Percentiles rank a stretch among this genome's conserved stretches.
Evolutionary conservation across 306 rosid genomes (phyloP).

Genomic region (Lathyrus oleraceus): DNA sequence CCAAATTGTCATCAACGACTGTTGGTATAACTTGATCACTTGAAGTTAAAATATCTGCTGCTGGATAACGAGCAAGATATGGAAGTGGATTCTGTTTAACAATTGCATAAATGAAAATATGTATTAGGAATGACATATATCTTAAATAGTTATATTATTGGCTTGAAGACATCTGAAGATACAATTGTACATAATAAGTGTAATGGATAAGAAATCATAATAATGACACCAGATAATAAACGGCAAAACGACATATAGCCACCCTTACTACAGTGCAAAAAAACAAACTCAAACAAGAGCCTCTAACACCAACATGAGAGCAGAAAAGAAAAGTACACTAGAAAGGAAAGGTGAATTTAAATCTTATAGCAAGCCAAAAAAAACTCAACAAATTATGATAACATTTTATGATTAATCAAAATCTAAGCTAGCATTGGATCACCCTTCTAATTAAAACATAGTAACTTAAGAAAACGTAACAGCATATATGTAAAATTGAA

Average conservation of each 20-base stretch:
- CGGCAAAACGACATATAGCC: background rate
- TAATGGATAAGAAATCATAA: constrained; percentile 15
- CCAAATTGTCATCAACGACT: constrained; percentile 84
- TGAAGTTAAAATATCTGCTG: constrained; percentile 90
- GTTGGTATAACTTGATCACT: constrained; percentile 91
- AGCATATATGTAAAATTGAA: constrained; percentile 20
- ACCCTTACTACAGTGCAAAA: too few relatives aligned
- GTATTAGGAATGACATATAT: constrained; percentile 30
- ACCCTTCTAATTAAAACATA: constrained; percentile 14
- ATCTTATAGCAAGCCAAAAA: constrained; percentile 16
- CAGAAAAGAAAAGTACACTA: background rate
- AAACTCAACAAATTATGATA: constrained; percentile 16
- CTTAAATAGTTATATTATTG: constrained; percentile 16
- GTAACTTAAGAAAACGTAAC: background rate
- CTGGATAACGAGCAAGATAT: constrained; percentile 86
- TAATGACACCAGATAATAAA: constrained; percentile 5
- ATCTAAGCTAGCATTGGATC: constrained; percentile 10
- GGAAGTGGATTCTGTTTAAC: constrained; percentile 92
- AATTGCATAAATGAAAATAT: constrained; percentile 35
- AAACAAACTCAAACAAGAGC: too few relatives aligned
- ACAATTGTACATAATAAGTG: background rate
- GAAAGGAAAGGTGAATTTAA: background rate
- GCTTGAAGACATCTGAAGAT: constrained; percentile 17
- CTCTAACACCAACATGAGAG: too few relatives aligned
- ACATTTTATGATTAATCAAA: constrained; percentile 9